Base-by-base conservation (phyloP, 2,329 filamentous ascomycete species). In the Trichophyton equinum region DNA sequence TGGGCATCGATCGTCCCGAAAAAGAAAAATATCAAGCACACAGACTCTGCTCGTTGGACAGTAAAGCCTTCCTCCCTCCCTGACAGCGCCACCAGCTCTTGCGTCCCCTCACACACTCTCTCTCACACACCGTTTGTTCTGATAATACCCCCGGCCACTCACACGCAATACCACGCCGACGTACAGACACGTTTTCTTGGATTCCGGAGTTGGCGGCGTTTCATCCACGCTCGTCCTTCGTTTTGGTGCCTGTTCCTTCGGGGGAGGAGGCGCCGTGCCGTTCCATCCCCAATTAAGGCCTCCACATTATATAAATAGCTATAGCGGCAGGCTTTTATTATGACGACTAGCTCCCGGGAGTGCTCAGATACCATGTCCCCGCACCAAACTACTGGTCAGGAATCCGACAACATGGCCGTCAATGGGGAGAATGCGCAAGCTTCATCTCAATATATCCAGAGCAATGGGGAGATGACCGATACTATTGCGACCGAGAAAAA, bases 401-500 rank as follows among this genome's bases (percentile, higher is more conserved):
- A 60, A 18, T 53, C 47, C 9, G 44, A 60, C 27, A 72, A 73
- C 58, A 70, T 70, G 64, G 57, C 70, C 68, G 30, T 42, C 15
- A 44, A 36, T 27, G 57, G 40, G 4, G 40, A 46, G 18, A 27
- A n/a, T n/a, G n/a, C 57, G 9, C 57, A 30, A 46, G 30, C 36
- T 58, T 18, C 22, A n/a, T 42, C 57, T 11, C 38, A 58, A 15
- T 58, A 22, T 46, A 27, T 46, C n/a, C 36, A 22, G 9, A 36
- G 25, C 18, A 58, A 18, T 11, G 40, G 47, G 25, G 40, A 46
- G 13, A 20, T 40, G 6, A 3, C 22, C 7, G 38, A 47, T 58
- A 5, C 18, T 8, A 73, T 77, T 85, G 85, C 75, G 88, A 87
- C 75, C 87, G 75, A 81, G 85, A 72, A 81, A 89, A 77, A 66